Conservation (phyloP, 805 yeast species). For the Cyberlindnera amylophila region DNA sequence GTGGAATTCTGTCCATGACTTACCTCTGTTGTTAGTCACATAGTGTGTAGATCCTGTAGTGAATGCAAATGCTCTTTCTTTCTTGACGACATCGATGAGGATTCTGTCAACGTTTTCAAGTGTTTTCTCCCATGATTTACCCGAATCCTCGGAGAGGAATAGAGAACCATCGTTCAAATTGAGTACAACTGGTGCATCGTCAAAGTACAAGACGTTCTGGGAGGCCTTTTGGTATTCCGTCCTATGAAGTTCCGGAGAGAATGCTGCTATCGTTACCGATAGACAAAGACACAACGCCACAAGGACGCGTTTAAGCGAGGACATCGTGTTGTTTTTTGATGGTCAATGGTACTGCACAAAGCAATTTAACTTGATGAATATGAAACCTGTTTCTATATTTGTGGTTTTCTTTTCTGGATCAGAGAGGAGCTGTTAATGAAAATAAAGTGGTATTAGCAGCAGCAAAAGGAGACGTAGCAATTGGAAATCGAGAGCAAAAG, state of each 20-base stretch:
- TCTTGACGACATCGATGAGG: constrained; percentile 33
- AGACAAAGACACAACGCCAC: constrained; percentile 4
- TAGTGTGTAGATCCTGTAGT: constrained; percentile 32
- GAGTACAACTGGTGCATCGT: constrained; percentile 29
- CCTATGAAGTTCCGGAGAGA: constrained; percentile 25
- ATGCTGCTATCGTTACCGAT: constrained; percentile 12
- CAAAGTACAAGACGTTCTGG: constrained; percentile 27
- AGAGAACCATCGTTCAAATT: constrained; percentile 28
- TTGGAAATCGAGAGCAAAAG: too few relatives aligned
- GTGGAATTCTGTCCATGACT: constrained; percentile 36
- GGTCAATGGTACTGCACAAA: too few relatives aligned
- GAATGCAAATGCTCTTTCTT: constrained; percentile 38
- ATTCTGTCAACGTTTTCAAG: constrained; percentile 30
- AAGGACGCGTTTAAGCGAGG: not conserved
- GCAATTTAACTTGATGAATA: too few relatives aligned
- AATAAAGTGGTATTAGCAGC: too few relatives aligned
- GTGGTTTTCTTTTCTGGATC: too few relatives aligned
- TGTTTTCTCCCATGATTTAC: constrained; percentile 37
- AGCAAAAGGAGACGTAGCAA: too few relatives aligned
- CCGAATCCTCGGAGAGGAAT: constrained; percentile 45
- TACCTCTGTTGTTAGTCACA: constrained; percentile 39
- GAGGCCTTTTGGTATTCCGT: constrained; percentile 12
- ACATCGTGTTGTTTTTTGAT: not conserved
- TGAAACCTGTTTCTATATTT: too few relatives aligned
- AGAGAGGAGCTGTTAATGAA: too few relatives aligned